Evolutionary conservation across 192 early-diverging fungal species (phyloP).

Genomic region (Podila epicladia): DNA sequence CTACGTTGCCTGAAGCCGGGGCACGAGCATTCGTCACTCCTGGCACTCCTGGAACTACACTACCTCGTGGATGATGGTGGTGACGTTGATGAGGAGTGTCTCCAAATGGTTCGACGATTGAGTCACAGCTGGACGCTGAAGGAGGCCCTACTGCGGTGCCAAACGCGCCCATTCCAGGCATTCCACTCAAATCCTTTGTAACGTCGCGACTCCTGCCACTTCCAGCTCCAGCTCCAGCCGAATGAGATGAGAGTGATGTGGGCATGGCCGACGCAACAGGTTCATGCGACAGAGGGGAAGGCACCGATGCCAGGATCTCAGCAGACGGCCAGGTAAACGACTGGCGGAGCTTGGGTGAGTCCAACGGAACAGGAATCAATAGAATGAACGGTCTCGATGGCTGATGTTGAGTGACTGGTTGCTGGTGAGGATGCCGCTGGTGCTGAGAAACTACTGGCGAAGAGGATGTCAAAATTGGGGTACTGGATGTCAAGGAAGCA

Average conservation of each 20-base stretch:
- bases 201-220: too few species aligned
- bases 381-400: conserved; percentile 28
- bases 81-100: neutral
- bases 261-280: neutral
- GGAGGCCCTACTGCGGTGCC: too few species aligned
- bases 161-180: too few species aligned
- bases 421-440: neutral
- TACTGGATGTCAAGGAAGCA: too few species aligned
- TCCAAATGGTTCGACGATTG: neutral
- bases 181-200: too few species aligned
- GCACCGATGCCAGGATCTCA: conserved; percentile 8
- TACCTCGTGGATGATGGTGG: neutral
- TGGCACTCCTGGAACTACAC: neutral
- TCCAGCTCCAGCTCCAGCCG: neutral
- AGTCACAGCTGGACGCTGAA: too few species aligned
- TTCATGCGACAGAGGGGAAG: neutral
- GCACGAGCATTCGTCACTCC: neutral
- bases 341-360: conserved; percentile 35
- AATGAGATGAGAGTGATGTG: neutral
- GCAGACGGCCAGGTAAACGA: conserved; percentile 32
- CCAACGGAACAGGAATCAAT: conserved; percentile 23
- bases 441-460: too few species aligned
- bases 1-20: neutral
- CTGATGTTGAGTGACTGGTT: neutral
- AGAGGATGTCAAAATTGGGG: too few species aligned